Evolutionary conservation across 2,329 filamentous ascomycete genomes (phyloP), one percentile per base, ranked within the genome.

Genomic region (Ophiostoma novo-ulmi): DNA sequence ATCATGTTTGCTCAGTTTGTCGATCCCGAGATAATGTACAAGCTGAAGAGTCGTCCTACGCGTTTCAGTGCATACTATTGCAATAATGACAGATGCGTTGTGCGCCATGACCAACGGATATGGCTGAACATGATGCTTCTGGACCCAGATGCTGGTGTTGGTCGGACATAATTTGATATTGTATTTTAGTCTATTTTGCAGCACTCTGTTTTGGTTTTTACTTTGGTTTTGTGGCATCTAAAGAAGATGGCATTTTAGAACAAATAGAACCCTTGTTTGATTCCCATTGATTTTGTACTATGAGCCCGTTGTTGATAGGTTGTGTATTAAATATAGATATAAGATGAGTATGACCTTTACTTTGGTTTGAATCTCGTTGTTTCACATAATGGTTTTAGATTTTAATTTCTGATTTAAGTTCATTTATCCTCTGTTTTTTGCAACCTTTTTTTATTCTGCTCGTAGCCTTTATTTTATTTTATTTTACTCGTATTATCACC

Each of bases 1-100:
- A 8, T 10, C 35, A 64, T 64, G 61, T 64, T 64, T 64, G 8
- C 61, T 17, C 61, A 64, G 35, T 64, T 38, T 64, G 61, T 38
- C 20, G 61, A 64, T 35, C 61, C 61, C 14, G 31, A n/a, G 17
- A 31, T 6, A 14, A 64, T 64, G 31, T 36, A 36, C 17, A 3
- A 36, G 61, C 35, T n/a, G 17, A 5, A 14, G 4, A n/a, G 7
- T 17, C 3, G 61, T 8, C 17, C 31, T 5, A 20, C 5, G 61
- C 5, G 14, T 6, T 3, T 13, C 35, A 8, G 6, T 6, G 17
- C 14, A 13, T 17, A n/a, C 14, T 64, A 20, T 36, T 64, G 61
- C 17, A 17, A 36, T 14, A 5, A 64, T 17, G 17, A 20, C 14
- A 20, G 20, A 1, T 64, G 61, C 61, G 7, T n/a, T 10, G 35